A percentile compares a stretch with the other conserved stretches of the same genome.
phyloP scores from a whole-genome alignment of 352 stramenopile species.

The Globisporangium orthogonon region DNA sequence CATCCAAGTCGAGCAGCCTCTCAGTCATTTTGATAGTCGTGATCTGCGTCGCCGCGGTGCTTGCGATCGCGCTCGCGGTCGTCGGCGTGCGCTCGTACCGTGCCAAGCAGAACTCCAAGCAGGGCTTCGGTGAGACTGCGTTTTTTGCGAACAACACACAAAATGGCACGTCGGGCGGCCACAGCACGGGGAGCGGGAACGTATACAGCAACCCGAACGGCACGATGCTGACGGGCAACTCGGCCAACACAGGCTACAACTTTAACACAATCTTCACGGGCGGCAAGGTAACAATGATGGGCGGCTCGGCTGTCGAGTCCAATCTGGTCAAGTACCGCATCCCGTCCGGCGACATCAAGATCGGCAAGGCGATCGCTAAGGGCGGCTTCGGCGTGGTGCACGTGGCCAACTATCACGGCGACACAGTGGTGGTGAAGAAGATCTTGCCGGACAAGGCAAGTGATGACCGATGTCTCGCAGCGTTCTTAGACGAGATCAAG shows the following conservation, averaged over 20 bases:
- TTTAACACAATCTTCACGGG: conserved; percentile 55
- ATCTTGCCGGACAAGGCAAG: conserved; percentile 77
- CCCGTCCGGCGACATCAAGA: conserved; percentile 47
- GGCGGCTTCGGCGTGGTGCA: conserved; percentile 74
- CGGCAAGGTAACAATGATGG: conserved; percentile 48
- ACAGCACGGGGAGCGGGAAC: conserved; percentile 13
- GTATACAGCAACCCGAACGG: conserved; percentile 10
- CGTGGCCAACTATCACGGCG: conserved; percentile 50
- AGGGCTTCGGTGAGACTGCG: conserved; percentile 20
- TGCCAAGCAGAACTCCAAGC: conserved; percentile 19
- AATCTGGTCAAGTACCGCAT: conserved; percentile 75
- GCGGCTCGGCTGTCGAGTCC: conserved; percentile 43
- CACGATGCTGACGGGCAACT: conserved; percentile 9
- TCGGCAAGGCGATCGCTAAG: conserved; percentile 60
- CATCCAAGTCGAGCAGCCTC: conserved; percentile 20
- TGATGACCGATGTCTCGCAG: conserved; percentile 58
- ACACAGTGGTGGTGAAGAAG: conserved; percentile 75
- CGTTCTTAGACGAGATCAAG: conserved; percentile 83
- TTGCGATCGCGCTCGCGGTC: conserved; percentile 41
- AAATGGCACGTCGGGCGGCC: conserved; percentile 9
- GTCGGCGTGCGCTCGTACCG: conserved; percentile 46
- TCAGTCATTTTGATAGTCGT: conserved; percentile 48
- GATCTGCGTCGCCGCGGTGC: conserved; percentile 44
- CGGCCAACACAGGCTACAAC: conserved; percentile 19
- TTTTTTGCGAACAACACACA: conserved; percentile 54